A percentile compares a stretch with the other conserved stretches of the same genome.
Conservation (phyloP, 495 filamentous ascomycete species). For the Hyaloscypha bicolor region DNA sequence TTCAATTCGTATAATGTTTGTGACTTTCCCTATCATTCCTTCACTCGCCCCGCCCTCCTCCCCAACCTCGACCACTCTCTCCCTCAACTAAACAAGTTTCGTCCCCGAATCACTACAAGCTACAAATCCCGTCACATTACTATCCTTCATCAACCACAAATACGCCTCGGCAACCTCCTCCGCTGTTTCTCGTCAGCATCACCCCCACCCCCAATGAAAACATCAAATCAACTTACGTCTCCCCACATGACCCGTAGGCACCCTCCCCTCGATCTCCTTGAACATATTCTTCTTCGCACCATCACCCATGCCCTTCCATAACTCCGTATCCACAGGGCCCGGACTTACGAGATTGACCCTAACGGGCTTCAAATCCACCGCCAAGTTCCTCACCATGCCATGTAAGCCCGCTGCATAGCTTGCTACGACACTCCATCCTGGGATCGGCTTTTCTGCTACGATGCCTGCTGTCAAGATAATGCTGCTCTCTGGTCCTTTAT, state of each 20-base stretch:
- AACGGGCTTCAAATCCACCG: conserved; percentile 58
- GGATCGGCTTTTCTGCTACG: conserved; percentile 45
- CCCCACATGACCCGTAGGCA: conserved; percentile 49
- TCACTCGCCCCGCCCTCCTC: no score
- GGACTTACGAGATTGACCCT: conserved; percentile 62
- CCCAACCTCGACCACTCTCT: no score
- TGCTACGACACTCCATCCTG: conserved; percentile 49
- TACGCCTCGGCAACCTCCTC: conserved; percentile 68
- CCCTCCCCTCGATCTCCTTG: conserved; percentile 31
- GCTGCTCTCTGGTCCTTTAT: conserved; percentile 40
- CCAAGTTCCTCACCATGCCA: conserved; percentile 53
- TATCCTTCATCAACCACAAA: conserved; percentile 65
- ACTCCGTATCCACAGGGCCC: conserved; percentile 56
- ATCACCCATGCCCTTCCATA: conserved; percentile 40
- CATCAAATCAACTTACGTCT: conserved; percentile 15
- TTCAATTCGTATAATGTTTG: no score
- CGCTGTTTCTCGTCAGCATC: conserved; percentile 28
- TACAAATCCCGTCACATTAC: conserved; percentile 48
- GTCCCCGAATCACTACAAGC: conserved; percentile 24
- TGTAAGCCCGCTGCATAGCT: conserved; percentile 39
- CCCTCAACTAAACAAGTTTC: conserved; percentile 13
- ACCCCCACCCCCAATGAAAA: neutral
- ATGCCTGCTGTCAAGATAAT: conserved; percentile 57
- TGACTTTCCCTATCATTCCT: no score
- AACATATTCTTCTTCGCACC: conserved; percentile 36